A percentile compares a stretch with the other conserved stretches of the same genome.
These are phyloP conservation scores for Fusarium sp. DNA, from an alignment of 2,329 filamentous ascomycete species.

Conservation along the genomic window DNA sequence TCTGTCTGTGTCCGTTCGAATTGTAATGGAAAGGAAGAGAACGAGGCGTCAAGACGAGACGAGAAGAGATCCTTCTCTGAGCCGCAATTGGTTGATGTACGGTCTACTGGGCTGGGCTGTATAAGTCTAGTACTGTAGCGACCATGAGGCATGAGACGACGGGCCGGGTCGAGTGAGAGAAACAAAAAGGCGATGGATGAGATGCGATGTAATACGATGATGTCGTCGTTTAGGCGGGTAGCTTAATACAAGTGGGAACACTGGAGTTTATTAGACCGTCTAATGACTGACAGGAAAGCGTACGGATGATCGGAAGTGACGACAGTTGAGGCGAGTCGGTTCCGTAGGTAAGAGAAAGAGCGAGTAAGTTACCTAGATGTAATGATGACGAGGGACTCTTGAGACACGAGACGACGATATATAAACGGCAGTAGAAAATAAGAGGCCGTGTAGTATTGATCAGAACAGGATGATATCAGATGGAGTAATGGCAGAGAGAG, in stretches of 20 bases:
- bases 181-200: slow-evolving; percentile 16
- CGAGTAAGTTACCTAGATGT: background rate
- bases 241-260: slow-evolving; percentile 7
- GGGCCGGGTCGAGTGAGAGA: slow-evolving; percentile 11
- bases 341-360: background rate
- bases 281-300: background rate
- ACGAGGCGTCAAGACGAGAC: slow-evolving; percentile 8
- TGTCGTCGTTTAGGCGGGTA: slow-evolving; percentile 11
- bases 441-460: background rate
- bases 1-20: slow-evolving; percentile 20
- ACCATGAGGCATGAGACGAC: slow-evolving; percentile 11
- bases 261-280: background rate
- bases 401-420: background rate
- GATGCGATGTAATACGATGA: slow-evolving; percentile 30
- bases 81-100: slow-evolving; percentile 29
- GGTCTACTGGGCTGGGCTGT: slow-evolving; percentile 29
- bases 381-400: background rate
- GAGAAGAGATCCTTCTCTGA: slow-evolving; percentile 10
- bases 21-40: slow-evolving; percentile 4
- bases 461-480: background rate
- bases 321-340: background rate
- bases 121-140: background rate
- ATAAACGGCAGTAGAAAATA: background rate
- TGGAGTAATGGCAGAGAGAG: background rate
- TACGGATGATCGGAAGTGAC: background rate